These are phyloP conservation scores for Agaricus sinodeliciosus DNA, from an alignment of 768 basidiomycete species.

Conservation along the genomic window DNA sequence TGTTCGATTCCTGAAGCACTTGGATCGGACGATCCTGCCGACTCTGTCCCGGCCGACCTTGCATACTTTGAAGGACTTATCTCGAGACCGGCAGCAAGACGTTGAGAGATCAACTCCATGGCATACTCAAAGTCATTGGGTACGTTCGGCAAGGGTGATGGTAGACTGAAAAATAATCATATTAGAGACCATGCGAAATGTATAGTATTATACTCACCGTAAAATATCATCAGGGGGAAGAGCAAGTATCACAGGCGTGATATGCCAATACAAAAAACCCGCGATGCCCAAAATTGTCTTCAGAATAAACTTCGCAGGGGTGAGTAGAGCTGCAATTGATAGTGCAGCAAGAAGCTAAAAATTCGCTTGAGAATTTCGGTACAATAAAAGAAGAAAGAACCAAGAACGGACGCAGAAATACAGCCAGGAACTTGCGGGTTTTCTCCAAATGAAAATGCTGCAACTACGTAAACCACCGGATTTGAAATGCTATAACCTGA, in stretches of 20 bases:
- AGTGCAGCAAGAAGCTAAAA: conserved; percentile 31
- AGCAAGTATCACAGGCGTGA: conserved; percentile 46
- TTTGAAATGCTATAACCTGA: not conserved
- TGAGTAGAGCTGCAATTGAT: conserved; percentile 32
- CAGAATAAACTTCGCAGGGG: conserved; percentile 44
- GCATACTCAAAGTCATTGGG: conserved; percentile 69
- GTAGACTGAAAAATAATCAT: conserved; percentile 28
- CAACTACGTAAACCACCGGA: not conserved
- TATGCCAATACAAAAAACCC: conserved; percentile 60
- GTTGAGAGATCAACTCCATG: conserved; percentile 59
- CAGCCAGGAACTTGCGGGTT: conserved; percentile 38
- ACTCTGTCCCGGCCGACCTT: not conserved
- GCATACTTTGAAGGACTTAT: conserved; percentile 26
- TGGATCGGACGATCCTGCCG: not conserved
- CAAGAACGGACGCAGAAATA: conserved; percentile 39
- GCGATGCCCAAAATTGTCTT: conserved; percentile 39
- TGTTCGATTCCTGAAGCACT: not conserved
- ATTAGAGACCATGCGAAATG: not conserved
- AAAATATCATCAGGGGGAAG: conserved; percentile 39
- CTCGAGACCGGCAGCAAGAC: conserved; percentile 48
- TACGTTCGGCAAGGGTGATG: conserved; percentile 40
- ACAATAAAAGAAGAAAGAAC: not conserved
- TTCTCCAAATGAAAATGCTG: conserved; percentile 67
- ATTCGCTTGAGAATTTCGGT: not conserved
- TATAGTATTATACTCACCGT: conserved; percentile 27